phyloP scores from a whole-genome alignment of 208 protist species.

The Trypanosomatidae sp. region DNA sequence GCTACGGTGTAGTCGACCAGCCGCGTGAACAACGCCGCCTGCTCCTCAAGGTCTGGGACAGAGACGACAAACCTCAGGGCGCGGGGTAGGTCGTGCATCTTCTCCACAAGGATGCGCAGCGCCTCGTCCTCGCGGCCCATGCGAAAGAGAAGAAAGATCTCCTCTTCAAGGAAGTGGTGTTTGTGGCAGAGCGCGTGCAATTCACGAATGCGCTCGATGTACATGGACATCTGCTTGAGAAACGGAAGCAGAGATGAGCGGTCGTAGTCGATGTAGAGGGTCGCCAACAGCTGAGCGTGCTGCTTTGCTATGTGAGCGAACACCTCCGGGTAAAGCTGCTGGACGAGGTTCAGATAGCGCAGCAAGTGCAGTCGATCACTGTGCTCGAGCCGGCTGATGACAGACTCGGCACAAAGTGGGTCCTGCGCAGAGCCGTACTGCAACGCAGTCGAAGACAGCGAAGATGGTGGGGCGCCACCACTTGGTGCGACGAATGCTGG shows the following conservation, averaged over 20 bases:
- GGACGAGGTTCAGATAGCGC: slow-evolving; percentile 51
- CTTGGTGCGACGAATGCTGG: not conserved
- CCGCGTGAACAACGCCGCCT: slow-evolving; percentile 47
- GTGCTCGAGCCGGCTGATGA: slow-evolving; percentile 47
- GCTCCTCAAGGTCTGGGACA: slow-evolving; percentile 52
- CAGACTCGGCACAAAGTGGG: slow-evolving; percentile 36
- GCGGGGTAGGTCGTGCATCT: slow-evolving; percentile 28
- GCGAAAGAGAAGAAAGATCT: slow-evolving; percentile 67
- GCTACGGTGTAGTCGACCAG: slow-evolving; percentile 49
- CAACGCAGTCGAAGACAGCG: not conserved
- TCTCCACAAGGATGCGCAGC: slow-evolving; percentile 59
- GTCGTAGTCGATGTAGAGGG: slow-evolving; percentile 77
- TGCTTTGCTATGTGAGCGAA: slow-evolving; percentile 31
- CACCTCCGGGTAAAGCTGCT: slow-evolving; percentile 21
- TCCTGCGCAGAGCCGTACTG: slow-evolving; percentile 26
- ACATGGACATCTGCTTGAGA: slow-evolving; percentile 56
- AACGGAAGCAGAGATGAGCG: slow-evolving; percentile 54
- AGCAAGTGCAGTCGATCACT: slow-evolving; percentile 55
- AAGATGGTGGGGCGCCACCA: not conserved
- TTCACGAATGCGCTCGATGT: slow-evolving; percentile 59
- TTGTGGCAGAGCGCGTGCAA: slow-evolving; percentile 74
- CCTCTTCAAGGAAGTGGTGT: slow-evolving; percentile 59
- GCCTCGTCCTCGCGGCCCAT: slow-evolving; percentile 84
- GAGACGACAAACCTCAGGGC: slow-evolving; percentile 29
- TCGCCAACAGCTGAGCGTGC: slow-evolving; percentile 65